Conservation (phyloP, 1,139 yeast genomes). For the Geotrichum aggregatum region DNA sequence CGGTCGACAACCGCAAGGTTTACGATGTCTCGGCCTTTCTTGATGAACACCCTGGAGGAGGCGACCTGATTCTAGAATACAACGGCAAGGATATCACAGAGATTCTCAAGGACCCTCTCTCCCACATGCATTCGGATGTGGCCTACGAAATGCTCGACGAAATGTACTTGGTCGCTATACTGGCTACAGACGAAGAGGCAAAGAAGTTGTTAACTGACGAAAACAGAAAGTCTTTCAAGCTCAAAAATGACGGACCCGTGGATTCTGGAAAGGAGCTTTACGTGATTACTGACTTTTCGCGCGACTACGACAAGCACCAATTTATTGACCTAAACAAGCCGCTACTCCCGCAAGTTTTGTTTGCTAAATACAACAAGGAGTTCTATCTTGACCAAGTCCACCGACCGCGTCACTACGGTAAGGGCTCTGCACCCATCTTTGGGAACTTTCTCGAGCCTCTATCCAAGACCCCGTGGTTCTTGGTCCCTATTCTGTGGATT, state of each 20-base stretch:
- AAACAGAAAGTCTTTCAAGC: slow-evolving; percentile 30
- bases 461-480: slow-evolving; percentile 70
- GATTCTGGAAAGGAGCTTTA: slow-evolving; percentile 60
- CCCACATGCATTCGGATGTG: slow-evolving; percentile 77
- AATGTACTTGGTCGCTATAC: slow-evolving; percentile 54
- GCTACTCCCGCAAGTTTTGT: slow-evolving; percentile 69
- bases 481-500: slow-evolving; percentile 84
- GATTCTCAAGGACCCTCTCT: slow-evolving; percentile 61
- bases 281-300: slow-evolving; percentile 70
- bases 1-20: slow-evolving; percentile 68
- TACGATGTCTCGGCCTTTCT: slow-evolving; percentile 77
- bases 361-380: slow-evolving; percentile 71
- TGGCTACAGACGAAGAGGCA: slow-evolving; percentile 63
- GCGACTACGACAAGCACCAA: slow-evolving; percentile 71
- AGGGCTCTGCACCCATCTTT: slow-evolving; percentile 86
- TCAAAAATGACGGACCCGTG: slow-evolving; percentile 21
- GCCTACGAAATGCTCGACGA: slow-evolving; percentile 90
- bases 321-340: slow-evolving; percentile 84
- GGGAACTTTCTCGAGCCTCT: slow-evolving; percentile 72
- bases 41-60: slow-evolving; percentile 87
- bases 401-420: slow-evolving; percentile 89
- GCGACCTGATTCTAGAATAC: slow-evolving; percentile 64
- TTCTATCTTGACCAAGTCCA: slow-evolving; percentile 94
- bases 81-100: slow-evolving; percentile 83
- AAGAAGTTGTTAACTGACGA: slow-evolving; percentile 45